Base-by-base conservation (phyloP, 495 filamentous ascomycete genomes). In the Penicillium simplicissimum region DNA sequence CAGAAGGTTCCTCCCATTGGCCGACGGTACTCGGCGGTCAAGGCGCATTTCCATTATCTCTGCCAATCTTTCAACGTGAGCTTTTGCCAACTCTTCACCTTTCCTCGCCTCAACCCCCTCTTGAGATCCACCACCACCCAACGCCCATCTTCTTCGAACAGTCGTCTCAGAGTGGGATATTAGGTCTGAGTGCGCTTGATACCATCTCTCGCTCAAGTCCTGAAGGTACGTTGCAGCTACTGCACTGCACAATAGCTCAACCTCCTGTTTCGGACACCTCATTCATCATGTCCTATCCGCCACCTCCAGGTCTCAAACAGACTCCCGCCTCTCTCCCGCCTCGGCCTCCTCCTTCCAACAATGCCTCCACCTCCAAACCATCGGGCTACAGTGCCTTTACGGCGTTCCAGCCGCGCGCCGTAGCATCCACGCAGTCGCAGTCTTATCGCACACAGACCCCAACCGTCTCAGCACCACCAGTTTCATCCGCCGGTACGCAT, bases 241-340 rank as follows among this genome's bases (percentile, higher is more conserved):
- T 72, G 66, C 67, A 67, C 63, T 67, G 61, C 67, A 74, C 54
- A 49, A 69, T 69, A 73, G 68, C 70, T 67, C 69, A 71, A 74
- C 57, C 56, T 69, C 65, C 73, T 74, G 63, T 70, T 36, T 33
- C 63, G 82, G 78, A 81, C 82, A 58, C 78, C 76, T 83, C 85
- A 79, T 93, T 93, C 90, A 93, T 90, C 88, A 96, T 96, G 93
- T 88, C 92, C 76, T 93, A 92, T 83, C 90, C 91, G 70, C 90
- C 90, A 68, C 91, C 91, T 88, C 90, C 92, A 90, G 91, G 92
- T 88, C 84, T 89, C 69, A 85, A 82, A 67, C 84, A 82, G 78
- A 82, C 78, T 55, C 87, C 79, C 55, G 85, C 90, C 25, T 90
- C 88, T 54, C 88, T 97, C 37, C 93, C 93, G 52, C 87, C 93